Evolutionary conservation across 2,329 filamentous ascomycete species (phyloP), one percentile per base, ranked within the genome.

Genomic region (Aspergillus caelatus): DNA sequence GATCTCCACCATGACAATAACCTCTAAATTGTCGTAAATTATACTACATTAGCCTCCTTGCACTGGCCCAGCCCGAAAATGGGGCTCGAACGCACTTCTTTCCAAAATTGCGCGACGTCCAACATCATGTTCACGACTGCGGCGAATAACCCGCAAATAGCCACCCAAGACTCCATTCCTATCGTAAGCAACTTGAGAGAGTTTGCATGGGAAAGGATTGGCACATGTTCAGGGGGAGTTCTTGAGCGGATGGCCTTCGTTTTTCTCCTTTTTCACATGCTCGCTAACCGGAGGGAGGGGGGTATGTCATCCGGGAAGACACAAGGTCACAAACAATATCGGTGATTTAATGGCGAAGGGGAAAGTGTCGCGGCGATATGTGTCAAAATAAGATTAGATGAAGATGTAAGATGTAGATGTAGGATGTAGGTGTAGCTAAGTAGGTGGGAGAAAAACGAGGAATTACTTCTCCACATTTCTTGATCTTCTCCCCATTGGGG

Each of bases 1-100:
- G 85, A 84, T 61, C 80, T 85, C 82, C 89, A 89, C 88, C 91
- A 92, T 60, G 81, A 81, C 65, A 86, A 80, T 57, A 92, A 79
- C 81, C 87, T 90, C 91, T 94, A 77, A 58, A 65, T 12, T 36
- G 39, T 26, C 23, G 12, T 46, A 50, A 48, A 39, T 19, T 36
- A 52, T 21, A 11, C 3, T 48, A 45, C 26, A 46, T 58, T 46
- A 58, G 56, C 28, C 23, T 32, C 19, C n/a, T 32, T 16, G 4
- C 16, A 46, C 41, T 23, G 5, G 26, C 23, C 19, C 16, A 58
- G 55, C 14, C 1, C 28, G 46, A 19, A 26, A 30, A 28, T 50
- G 46, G 3, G 48, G 11, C 21, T 26, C 8, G 23, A 62, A 71
- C 78, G 67, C 77, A 90, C 89, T 74, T 82, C 80, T 74, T 84